A percentile compares a stretch with the other conserved stretches of the same genome.
Conservation (phyloP, 768 basidiomycete genomes). For the Naganishia randhawae region DNA sequence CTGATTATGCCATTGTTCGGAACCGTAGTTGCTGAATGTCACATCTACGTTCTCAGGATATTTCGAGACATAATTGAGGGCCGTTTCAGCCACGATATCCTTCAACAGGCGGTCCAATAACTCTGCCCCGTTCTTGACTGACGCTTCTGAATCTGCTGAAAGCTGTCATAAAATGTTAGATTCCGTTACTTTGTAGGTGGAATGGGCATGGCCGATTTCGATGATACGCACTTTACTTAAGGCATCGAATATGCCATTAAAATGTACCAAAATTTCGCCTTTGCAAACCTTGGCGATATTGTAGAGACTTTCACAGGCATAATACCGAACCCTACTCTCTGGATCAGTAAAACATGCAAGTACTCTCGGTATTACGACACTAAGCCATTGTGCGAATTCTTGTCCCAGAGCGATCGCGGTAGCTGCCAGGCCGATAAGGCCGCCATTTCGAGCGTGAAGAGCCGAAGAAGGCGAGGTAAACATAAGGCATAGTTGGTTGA, state of each 20-base stretch:
- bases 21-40: conserved; percentile 8
- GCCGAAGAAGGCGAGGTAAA: conserved; percentile 78
- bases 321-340: conserved; percentile 92
- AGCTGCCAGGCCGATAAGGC: conserved; percentile 90
- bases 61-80: conserved; percentile 86
- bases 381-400: conserved; percentile 89
- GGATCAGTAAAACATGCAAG: conserved; percentile 87
- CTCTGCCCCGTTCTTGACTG: conserved; percentile 97
- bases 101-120: conserved; percentile 93
- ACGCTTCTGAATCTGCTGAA: conserved; percentile 87
- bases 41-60: conserved; percentile 65
- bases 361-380: conserved; percentile 81
- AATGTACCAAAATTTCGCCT: conserved; percentile 91
- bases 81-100: conserved; percentile 94
- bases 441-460: conserved; percentile 86
- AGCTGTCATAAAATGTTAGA: conserved; percentile 58
- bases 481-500: conserved; percentile 92
- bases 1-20: conserved; percentile 19
- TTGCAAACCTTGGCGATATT: conserved; percentile 87
- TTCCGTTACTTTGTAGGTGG: not conserved
- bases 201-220: not conserved
- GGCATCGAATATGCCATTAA: conserved; percentile 97
- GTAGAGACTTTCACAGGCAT: conserved; percentile 95
- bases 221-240: conserved; percentile 73
- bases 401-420: conserved; percentile 95